Percentiles rank a stretch among this genome's conserved stretches.
Evolutionary conservation across 352 stramenopile genomes (phyloP).

Genomic region (Blastocystis sp.): DNA sequence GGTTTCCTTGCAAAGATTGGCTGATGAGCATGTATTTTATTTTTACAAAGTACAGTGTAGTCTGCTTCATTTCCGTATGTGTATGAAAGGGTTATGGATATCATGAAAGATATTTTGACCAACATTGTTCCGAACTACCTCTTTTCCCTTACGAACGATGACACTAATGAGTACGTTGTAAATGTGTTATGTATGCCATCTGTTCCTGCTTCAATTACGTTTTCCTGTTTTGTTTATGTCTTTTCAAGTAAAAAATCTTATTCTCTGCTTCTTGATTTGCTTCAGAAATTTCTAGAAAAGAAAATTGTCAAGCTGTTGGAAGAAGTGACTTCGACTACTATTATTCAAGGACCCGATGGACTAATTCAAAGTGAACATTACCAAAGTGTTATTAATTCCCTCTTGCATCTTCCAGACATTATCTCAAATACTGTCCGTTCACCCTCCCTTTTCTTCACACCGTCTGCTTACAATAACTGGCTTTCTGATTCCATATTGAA

Average conservation of each 20-base stretch:
- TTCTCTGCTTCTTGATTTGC: background rate
- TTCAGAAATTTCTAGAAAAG: background rate
- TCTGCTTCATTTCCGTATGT: background rate
- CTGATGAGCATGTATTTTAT: background rate
- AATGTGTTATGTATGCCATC: background rate
- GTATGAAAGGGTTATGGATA: background rate
- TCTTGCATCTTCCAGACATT: slow-evolving; percentile 5
- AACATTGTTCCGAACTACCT: background rate
- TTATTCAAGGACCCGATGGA: background rate
- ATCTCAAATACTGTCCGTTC: background rate
- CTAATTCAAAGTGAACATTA: background rate
- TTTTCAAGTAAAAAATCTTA: background rate
- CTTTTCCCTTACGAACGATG: background rate
- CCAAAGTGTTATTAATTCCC: background rate
- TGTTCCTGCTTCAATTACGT: background rate
- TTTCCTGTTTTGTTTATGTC: slow-evolving; percentile 25
- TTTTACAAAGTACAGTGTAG: background rate
- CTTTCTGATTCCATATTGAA: background rate
- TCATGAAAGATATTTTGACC: background rate
- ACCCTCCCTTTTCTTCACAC: background rate
- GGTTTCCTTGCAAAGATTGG: background rate
- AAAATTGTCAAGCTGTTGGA: background rate
- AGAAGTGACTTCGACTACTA: background rate
- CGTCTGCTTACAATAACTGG: background rate
- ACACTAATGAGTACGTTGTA: background rate